Percentiles rank a stretch among this genome's conserved stretches.
Conservation (phyloP, 257 asterid species). For the Leptodermis oblonga region DNA sequence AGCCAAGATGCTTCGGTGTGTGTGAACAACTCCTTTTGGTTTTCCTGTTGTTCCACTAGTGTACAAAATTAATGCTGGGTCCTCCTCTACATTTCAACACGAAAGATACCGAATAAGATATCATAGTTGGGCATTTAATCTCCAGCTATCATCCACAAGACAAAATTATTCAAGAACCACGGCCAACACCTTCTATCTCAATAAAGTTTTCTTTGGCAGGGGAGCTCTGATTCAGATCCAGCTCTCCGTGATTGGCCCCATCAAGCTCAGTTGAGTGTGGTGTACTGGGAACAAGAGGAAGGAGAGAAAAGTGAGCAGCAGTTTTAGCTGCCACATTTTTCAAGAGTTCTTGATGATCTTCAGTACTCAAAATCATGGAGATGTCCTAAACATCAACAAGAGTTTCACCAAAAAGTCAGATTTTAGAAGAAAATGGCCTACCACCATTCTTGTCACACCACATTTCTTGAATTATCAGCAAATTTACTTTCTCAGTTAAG, state of each 20-base stretch:
- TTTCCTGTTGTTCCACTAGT: slow-evolving; percentile 98
- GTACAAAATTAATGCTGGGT: slow-evolving; percentile 81
- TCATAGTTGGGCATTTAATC: not conserved
- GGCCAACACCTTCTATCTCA: slow-evolving; percentile 42
- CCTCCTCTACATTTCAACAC: slow-evolving; percentile 49
- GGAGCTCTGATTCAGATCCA: slow-evolving; percentile 16
- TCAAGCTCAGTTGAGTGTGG: slow-evolving; percentile 30
- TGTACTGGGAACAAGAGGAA: slow-evolving; percentile 49
- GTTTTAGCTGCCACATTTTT: slow-evolving; percentile 73
- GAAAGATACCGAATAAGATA: slow-evolving; percentile 15
- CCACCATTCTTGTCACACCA: too few relatives aligned
- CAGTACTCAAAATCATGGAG: slow-evolving; percentile 75
- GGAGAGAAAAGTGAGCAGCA: slow-evolving; percentile 65
- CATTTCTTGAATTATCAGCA: not conserved
- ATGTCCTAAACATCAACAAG: slow-evolving; percentile 49
- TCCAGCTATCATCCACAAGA: slow-evolving; percentile 11
- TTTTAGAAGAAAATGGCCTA: not conserved
- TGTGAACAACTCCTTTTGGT: slow-evolving; percentile 98
- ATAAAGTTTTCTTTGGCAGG: slow-evolving; percentile 28
- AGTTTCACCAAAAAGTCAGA: slow-evolving; percentile 1
- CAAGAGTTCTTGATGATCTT: slow-evolving; percentile 87
- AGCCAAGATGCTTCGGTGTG: slow-evolving; percentile 79
- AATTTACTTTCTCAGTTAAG: not conserved
- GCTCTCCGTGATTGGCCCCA: slow-evolving; percentile 24
- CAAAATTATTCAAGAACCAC: slow-evolving; percentile 11